A percentile compares a stretch with the other conserved stretches of the same genome.
phyloP scores from a whole-genome alignment of 2,329 filamentous ascomycete species.

The Beauveria pseudobassiana region DNA sequence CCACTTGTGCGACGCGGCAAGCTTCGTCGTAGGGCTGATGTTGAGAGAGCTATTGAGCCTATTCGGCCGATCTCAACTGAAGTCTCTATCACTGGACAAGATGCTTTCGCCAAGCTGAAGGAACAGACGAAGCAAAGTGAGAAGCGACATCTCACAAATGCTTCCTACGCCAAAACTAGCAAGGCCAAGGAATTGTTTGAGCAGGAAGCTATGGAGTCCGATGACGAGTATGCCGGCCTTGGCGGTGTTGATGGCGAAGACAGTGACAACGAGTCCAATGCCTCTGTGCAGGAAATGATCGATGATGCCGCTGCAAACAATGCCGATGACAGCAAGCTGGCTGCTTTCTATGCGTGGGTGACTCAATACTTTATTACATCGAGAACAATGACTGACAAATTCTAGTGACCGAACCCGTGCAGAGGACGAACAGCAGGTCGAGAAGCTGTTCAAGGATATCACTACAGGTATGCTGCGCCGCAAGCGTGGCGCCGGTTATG shows the following conservation, averaged over 20 bases:
- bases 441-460: conserved; percentile 88
- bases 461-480: conserved; percentile 81
- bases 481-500: conserved; percentile 73
- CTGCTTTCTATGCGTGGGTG: conserved; percentile 85
- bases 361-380: neutral
- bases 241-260: conserved; percentile 87
- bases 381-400: conserved; percentile 13
- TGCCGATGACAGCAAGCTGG: conserved; percentile 73
- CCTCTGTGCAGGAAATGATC: conserved; percentile 78
- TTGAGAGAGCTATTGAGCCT: conserved; percentile 17
- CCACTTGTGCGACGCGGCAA: conserved; percentile 56
- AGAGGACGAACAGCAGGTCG: conserved; percentile 77
- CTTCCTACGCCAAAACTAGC: conserved; percentile 79
- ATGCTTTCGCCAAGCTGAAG: conserved; percentile 64
- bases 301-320: conserved; percentile 72
- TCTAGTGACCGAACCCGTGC: conserved; percentile 68
- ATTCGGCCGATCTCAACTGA: neutral
- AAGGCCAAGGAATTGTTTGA: conserved; percentile 81
- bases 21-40: conserved; percentile 36
- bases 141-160: conserved; percentile 41
- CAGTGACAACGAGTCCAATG: conserved; percentile 62
- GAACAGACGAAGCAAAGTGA: conserved; percentile 52
- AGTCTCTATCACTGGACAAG: neutral
- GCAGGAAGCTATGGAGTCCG: conserved; percentile 93
- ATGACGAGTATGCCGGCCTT: conserved; percentile 93